Conservation (phyloP, 768 basidiomycete genomes). For the Lactarius trivialis region DNA sequence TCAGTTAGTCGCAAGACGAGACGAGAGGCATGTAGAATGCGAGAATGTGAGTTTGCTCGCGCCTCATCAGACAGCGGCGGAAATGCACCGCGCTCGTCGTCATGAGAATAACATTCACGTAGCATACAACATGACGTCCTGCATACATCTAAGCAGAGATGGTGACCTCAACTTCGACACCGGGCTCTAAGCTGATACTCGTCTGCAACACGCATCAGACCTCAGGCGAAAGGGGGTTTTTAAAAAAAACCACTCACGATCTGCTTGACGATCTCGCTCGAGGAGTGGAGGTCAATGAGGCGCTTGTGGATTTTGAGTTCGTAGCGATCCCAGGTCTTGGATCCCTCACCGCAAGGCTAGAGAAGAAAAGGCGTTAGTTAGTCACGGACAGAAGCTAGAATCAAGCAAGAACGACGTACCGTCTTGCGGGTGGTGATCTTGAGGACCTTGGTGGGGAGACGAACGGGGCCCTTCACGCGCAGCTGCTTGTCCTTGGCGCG, state of each 20-base stretch:
- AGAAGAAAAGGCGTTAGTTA: not conserved
- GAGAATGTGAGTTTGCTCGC: not conserved
- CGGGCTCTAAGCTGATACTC: constrained; percentile 96
- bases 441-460: constrained; percentile 97
- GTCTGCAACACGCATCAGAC: constrained; percentile 49
- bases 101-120: not conserved
- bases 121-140: constrained; percentile 4
- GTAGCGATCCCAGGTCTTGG: constrained; percentile 99
- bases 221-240: not conserved
- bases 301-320: constrained; percentile 99
- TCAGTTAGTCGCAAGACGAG: not conserved
- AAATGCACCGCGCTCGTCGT: not conserved
- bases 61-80: not conserved
- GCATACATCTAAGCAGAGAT: constrained; percentile 59
- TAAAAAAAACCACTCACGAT: constrained; percentile 57
- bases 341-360: constrained; percentile 99
- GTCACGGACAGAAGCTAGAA: not conserved
- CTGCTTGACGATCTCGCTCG: constrained; percentile 99
- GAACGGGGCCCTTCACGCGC: constrained; percentile 97
- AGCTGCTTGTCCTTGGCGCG: constrained; percentile 99
- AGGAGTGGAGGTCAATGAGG: constrained; percentile 97
- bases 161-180: constrained; percentile 98
- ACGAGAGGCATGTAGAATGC: not conserved
- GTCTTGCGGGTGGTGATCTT: constrained; percentile 99
- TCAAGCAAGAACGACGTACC: constrained; percentile 40